Conservation (phyloP, 176 grass and related monocot genomes). For the Zoysia japonica region DNA sequence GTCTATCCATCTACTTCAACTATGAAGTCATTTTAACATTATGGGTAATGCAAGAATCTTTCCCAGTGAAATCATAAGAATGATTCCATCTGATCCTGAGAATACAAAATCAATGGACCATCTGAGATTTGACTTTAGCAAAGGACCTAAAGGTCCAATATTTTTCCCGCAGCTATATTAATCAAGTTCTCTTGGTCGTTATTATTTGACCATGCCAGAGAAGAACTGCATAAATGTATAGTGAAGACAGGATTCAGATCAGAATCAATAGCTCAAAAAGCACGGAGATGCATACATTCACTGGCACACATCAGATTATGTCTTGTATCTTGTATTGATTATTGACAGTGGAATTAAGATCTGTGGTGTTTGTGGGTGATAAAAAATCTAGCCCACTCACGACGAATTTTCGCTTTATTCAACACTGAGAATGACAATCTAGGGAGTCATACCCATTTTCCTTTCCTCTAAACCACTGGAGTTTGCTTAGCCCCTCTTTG, state of each 20-base stretch:
- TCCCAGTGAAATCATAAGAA: slow-evolving; percentile 25
- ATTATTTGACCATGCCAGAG: not conserved
- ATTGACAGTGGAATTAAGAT: slow-evolving; percentile 19
- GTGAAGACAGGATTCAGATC: slow-evolving; percentile 14
- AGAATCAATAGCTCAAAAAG: slow-evolving; percentile 23
- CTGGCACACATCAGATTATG: not conserved
- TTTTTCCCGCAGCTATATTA: not conserved
- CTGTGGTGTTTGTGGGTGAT: slow-evolving; percentile 6
- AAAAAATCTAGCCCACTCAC: slow-evolving; percentile 13
- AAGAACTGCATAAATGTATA: slow-evolving; percentile 8
- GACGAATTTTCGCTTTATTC: slow-evolving; percentile 11
- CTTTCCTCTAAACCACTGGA: slow-evolving; percentile 78
- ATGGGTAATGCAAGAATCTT: not conserved
- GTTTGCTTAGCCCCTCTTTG: slow-evolving; percentile 88
- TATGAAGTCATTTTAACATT: slow-evolving; percentile 14
- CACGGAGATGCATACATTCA: not conserved
- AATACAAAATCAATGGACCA: not conserved
- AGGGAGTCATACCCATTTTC: slow-evolving; percentile 67
- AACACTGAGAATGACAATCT: slow-evolving; percentile 4
- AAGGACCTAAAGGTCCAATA: no score
- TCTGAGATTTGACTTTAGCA: slow-evolving; percentile 11
- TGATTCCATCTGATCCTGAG: not conserved
- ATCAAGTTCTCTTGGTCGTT: not conserved
- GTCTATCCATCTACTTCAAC: slow-evolving; percentile 17
- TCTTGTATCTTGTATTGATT: not conserved